Evolutionary conservation across 768 basidiomycete genomes (phyloP).

Genomic region (Hygrocybe coccinea): DNA sequence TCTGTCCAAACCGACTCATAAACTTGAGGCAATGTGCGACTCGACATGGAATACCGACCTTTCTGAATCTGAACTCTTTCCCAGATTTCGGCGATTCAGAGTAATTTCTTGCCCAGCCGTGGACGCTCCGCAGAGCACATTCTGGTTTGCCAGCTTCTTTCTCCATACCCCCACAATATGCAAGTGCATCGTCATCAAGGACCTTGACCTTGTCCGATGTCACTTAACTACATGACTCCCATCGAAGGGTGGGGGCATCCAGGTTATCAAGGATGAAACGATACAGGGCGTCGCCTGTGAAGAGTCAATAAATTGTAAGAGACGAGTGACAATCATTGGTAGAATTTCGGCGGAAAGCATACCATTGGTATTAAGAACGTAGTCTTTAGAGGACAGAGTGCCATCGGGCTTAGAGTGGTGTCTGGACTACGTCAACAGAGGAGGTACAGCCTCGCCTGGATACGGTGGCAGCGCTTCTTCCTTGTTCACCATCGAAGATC

Average conservation of each 20-base stretch:
- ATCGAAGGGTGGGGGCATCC: neutral
- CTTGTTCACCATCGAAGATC: too few relatives aligned
- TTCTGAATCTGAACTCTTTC: too few relatives aligned
- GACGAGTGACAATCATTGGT: neutral
- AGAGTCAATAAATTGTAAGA: neutral
- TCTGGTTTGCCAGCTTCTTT: neutral
- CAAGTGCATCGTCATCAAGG: neutral
- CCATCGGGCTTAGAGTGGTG: neutral
- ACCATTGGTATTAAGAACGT: slow-evolving; percentile 2
- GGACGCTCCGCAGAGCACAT: neutral
- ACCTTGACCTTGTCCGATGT: neutral
- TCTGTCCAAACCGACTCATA: too few relatives aligned
- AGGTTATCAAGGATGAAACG: slow-evolving; percentile 5
- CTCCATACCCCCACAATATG: neutral
- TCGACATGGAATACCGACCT: too few relatives aligned
- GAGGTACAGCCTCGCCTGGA: neutral
- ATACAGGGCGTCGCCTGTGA: slow-evolving; percentile 6
- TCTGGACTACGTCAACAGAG: neutral
- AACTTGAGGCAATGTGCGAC: too few relatives aligned
- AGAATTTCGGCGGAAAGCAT: neutral
- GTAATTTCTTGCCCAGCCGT: slow-evolving; percentile 2
- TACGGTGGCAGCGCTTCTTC: slow-evolving; percentile 1
- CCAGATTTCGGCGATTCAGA: slow-evolving; percentile 1
- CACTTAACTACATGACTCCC: neutral
- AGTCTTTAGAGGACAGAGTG: neutral